Evolutionary conservation across 768 basidiomycete genomes (phyloP).

Genomic region (Sarcodon aspratus): DNA sequence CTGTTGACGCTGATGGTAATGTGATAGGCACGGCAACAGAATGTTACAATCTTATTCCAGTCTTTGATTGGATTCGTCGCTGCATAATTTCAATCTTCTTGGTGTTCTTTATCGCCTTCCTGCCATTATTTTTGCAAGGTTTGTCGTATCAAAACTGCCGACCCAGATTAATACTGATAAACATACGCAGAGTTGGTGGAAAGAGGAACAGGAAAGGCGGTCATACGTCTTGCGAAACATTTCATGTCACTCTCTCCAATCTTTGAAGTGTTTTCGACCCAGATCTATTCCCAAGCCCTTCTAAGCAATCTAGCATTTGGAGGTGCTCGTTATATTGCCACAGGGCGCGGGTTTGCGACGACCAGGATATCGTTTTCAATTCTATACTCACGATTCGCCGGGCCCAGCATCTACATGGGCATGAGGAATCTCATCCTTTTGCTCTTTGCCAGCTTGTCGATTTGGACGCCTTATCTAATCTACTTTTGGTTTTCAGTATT

Average conservation of each 20-base stretch:
- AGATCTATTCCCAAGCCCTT: constrained; percentile 96
- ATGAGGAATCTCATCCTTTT: constrained; percentile 88
- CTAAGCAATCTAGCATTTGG: constrained; percentile 95
- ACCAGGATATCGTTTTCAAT: constrained; percentile 94
- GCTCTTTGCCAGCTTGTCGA: constrained; percentile 81
- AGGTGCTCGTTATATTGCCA: constrained; percentile 98
- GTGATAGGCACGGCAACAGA: constrained; percentile 78
- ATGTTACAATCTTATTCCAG: constrained; percentile 93
- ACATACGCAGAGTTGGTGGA: constrained; percentile 72
- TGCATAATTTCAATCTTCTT: constrained; percentile 97
- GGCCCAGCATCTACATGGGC: constrained; percentile 98
- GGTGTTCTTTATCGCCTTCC: constrained; percentile 97
- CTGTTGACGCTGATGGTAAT: constrained; percentile 70
- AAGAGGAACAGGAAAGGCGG: constrained; percentile 88
- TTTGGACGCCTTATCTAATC: constrained; percentile 92
- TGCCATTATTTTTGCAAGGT: constrained; percentile 96
- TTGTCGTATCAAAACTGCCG: constrained; percentile 10
- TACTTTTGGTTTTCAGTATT: constrained; percentile 99
- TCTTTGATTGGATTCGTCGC: constrained; percentile 96
- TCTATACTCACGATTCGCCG: constrained; percentile 96
- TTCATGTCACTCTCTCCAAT: constrained; percentile 95
- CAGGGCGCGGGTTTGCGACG: constrained; percentile 97
- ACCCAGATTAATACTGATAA: constrained; percentile 2
- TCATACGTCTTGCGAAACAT: constrained; percentile 91
- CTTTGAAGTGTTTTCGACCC: constrained; percentile 98